Base-by-base conservation (phyloP, 768 basidiomycete species). In the Leccinum incarnatum region DNA sequence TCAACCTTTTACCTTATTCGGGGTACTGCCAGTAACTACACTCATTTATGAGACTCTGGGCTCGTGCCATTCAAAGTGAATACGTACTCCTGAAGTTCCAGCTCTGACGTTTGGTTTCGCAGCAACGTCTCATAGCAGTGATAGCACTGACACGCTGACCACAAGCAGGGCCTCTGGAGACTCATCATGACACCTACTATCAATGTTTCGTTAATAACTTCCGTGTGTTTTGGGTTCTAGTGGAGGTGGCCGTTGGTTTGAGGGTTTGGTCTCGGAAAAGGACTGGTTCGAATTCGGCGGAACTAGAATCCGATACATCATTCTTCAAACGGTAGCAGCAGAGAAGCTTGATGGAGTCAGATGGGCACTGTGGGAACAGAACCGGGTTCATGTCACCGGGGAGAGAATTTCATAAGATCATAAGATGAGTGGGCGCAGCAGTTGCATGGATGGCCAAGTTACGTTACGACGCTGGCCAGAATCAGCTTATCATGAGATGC, bases 1-100 rank as follows among this genome's bases (percentile, higher is more conserved):
- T 2, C 25, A 61, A 76, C 37, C 19, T 7, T 30, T 36, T 65
- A 84, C 84, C 84, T 77, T 50, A 78, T 77, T 57, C 67, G 75
- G n/a, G 79, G 66, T 17, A 29, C 30, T 34, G 11, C 32, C 30
- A n/a, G 23, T 53, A 29, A 25, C n/a, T 19, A 19, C 12, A 15
- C 5, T 62, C 60, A 25, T 17, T 49, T 21, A 1, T 32, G 30
- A 45, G 46, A 6, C 29, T 30, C 29, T 30, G 50, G 19, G 23
- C 14, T 12, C 5, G 42, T 37, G 29, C 29, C 10, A 40, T 30
- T 34, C 34, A 34, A 34, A 34, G 34, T 34, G 34, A 14, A 34
- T 15, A 36, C 36, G 36, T 6, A 36, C 36, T 36, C 15, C 12
- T 32, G 32, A 36, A 36, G 36, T 42, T 45, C 63, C 37, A 21